phyloP scores from a whole-genome alignment of 1,284 basidiomycete species.

The Leccinum solheimii region DNA sequence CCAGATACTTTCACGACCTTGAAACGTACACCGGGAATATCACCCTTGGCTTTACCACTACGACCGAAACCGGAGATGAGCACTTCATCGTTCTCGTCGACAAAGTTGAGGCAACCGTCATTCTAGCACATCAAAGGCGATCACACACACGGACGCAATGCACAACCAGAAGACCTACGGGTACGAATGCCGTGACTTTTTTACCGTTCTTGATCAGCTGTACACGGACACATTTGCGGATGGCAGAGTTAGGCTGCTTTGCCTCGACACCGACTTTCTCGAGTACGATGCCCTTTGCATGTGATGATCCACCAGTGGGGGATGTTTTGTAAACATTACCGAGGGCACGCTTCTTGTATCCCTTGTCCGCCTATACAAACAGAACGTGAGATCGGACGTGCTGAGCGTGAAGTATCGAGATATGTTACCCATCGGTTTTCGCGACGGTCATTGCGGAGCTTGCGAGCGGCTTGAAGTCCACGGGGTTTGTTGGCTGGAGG shows the following conservation, averaged over 20 bases:
- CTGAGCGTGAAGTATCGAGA: conserved; percentile 1
- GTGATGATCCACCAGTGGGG: conserved; percentile 98
- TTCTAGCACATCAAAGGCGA: conserved; percentile 55
- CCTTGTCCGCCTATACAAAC: conserved; percentile 83
- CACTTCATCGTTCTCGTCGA: conserved; percentile 99
- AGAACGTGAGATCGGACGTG: conserved; percentile 14
- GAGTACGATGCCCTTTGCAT: conserved; percentile 99
- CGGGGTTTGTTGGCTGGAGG: conserved; percentile 91
- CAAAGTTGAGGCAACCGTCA: conserved; percentile 99
- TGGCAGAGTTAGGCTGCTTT: conserved; percentile 99
- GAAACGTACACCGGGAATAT: conserved; percentile 97
- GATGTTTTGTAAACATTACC: conserved; percentile 99
- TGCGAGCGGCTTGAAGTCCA: conserved; percentile 99
- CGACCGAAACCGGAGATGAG: conserved; percentile 99
- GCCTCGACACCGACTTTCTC: conserved; percentile 97
- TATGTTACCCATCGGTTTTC: conserved; percentile 93
- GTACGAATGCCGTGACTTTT: conserved; percentile 92
- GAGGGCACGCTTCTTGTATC: conserved; percentile 99
- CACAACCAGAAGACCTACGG: conserved; percentile 42
- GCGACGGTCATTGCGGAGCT: conserved; percentile 92
- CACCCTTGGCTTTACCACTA: conserved; percentile 98
- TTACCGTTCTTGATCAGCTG: conserved; percentile 99
- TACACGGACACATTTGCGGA: conserved; percentile 99
- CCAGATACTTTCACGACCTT: conserved; percentile 99
- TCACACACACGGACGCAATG: neutral